A percentile compares a stretch with the other conserved stretches of the same genome.
phyloP scores from a whole-genome alignment of 2,329 filamentous ascomycete genomes.

The Beauveria sp. region DNA sequence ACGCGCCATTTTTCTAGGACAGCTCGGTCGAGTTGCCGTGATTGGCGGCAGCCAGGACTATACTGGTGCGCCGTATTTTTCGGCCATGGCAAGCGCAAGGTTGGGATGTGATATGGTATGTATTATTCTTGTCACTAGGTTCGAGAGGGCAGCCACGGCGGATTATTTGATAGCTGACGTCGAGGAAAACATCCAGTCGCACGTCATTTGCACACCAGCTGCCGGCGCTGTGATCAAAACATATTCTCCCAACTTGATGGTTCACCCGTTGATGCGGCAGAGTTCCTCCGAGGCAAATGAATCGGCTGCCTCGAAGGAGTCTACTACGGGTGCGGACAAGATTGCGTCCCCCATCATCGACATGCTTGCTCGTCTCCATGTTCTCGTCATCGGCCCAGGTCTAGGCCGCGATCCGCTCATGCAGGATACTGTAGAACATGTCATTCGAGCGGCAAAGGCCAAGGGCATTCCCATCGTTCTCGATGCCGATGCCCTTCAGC shows the following conservation, averaged over 20 bases:
- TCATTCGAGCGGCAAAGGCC: conserved; percentile 71
- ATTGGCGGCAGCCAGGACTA: conserved; percentile 96
- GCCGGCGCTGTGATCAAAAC: conserved; percentile 90
- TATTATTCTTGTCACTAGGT: neutral
- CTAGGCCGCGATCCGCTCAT: conserved; percentile 85
- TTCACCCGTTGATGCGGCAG: conserved; percentile 91
- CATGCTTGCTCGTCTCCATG: conserved; percentile 82
- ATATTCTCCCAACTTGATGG: conserved; percentile 97
- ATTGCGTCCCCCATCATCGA: conserved; percentile 64
- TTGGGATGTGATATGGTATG: conserved; percentile 83
- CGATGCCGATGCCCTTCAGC: conserved; percentile 79
- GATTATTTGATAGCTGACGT: neutral
- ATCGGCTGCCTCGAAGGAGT: conserved; percentile 29
- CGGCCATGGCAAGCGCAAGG: conserved; percentile 88
- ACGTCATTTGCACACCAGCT: conserved; percentile 89
- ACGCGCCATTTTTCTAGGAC: conserved; percentile 49
- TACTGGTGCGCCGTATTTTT: conserved; percentile 96
- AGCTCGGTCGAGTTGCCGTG: conserved; percentile 84
- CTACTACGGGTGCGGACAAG: conserved; percentile 33
- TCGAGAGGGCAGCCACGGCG: too few relatives aligned
- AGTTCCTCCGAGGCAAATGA: conserved; percentile 40
- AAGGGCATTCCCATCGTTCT: conserved; percentile 72
- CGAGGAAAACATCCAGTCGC: conserved; percentile 47
- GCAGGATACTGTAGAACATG: conserved; percentile 73
- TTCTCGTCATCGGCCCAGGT: conserved; percentile 86